Percentiles rank a stretch among this genome's conserved stretches.
These are phyloP conservation scores for Cystobasidium ongulense DNA, from an alignment of 768 basidiomycete species.

Conservation along the genomic window DNA sequence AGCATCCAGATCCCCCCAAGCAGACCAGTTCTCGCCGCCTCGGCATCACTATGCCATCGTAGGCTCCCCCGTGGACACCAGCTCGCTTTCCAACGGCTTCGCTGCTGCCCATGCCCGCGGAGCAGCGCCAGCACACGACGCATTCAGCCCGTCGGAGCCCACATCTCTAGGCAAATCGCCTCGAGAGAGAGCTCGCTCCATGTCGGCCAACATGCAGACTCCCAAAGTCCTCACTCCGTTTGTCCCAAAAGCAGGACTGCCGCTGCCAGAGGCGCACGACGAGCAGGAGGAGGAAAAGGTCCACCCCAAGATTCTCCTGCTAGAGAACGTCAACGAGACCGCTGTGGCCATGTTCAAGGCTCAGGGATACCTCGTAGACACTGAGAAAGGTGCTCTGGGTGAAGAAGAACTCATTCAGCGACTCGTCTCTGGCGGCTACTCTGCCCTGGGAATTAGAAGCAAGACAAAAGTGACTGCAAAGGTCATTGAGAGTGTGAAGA, in stretches of 20 bases:
- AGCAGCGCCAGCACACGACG: neutral
- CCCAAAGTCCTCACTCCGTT: constrained; percentile 58
- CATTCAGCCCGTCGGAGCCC: neutral
- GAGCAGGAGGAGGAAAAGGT: constrained; percentile 50
- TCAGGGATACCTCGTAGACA: constrained; percentile 82
- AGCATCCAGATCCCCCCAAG: neutral
- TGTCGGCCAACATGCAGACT: constrained; percentile 7
- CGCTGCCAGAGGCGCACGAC: neutral
- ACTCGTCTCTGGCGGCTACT: constrained; percentile 66
- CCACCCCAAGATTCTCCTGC: constrained; percentile 67
- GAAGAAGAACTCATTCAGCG: constrained; percentile 80
- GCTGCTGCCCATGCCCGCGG: neutral
- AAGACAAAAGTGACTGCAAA: constrained; percentile 92
- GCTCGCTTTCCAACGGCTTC: neutral
- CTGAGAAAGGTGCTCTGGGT: constrained; percentile 62
- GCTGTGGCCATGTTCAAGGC: constrained; percentile 70
- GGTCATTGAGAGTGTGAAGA: constrained; percentile 75
- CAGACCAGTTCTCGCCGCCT: constrained; percentile 22
- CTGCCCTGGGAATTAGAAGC: constrained; percentile 91
- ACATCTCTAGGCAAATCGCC: neutral
- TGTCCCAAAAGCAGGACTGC: constrained; percentile 23
- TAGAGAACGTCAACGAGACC: constrained; percentile 63
- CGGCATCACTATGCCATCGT: constrained; percentile 26
- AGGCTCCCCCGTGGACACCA: neutral
- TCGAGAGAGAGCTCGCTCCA: constrained; percentile 19